phyloP scores from a whole-genome alignment of 305 asterid genomes.

The Fraxinus sp. region DNA sequence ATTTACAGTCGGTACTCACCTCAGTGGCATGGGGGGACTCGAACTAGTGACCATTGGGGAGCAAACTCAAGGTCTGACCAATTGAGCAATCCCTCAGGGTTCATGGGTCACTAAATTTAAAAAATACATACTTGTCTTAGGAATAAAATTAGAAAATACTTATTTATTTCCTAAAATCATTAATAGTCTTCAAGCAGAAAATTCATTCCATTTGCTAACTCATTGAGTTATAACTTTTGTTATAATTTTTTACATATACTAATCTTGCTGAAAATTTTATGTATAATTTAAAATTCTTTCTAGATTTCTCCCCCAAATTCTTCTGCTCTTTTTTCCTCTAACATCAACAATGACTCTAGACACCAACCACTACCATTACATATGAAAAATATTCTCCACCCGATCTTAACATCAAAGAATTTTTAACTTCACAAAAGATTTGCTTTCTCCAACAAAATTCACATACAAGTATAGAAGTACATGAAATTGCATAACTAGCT shows the following conservation, averaged over 20 bases:
- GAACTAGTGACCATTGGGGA: no score
- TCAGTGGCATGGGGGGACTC: no score
- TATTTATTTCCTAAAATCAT: neutral
- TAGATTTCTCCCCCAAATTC: neutral
- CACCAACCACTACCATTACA: neutral
- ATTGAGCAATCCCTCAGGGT: no score
- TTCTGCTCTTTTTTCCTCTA: neutral
- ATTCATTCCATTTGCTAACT: neutral
- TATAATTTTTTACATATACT: neutral
- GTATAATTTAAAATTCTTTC: neutral
- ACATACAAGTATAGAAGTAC: conserved; percentile 23
- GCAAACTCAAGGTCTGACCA: no score
- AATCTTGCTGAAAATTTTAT: neutral
- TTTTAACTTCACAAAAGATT: conserved; percentile 26
- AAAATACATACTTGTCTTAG: neutral
- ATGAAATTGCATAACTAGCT: conserved; percentile 28
- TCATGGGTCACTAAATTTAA: neutral
- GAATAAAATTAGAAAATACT: neutral
- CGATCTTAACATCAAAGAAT: conserved; percentile 16
- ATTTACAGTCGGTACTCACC: no score
- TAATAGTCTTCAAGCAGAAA: neutral
- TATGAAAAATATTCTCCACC: conserved; percentile 10
- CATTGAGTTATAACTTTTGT: neutral
- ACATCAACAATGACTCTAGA: neutral
- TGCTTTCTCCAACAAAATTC: conserved; percentile 31